phyloP scores from a whole-genome alignment of 495 filamentous ascomycete genomes.

The Chaetomium cochliodes region DNA sequence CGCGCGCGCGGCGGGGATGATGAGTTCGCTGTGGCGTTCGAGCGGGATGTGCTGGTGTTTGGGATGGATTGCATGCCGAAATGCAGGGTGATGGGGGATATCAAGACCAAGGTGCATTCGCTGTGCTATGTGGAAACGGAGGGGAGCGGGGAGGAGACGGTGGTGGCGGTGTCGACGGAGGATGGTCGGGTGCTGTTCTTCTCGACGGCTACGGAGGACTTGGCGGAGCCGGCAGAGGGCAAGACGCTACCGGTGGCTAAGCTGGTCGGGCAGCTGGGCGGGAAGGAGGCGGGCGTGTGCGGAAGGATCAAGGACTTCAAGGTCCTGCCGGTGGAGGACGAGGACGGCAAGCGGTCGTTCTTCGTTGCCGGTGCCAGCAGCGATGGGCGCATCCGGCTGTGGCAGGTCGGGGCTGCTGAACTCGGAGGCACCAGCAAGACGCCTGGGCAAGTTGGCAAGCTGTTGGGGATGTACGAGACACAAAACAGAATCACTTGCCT shows the following conservation, averaged over 20 bases:
- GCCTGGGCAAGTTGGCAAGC: slow-evolving; percentile 60
- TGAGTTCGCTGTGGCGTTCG: slow-evolving; percentile 85
- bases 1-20: slow-evolving; percentile 59
- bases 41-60: slow-evolving; percentile 80
- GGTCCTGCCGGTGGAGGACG: slow-evolving; percentile 51
- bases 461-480: slow-evolving; percentile 80
- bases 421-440: slow-evolving; percentile 35
- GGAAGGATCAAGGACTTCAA: slow-evolving; percentile 88
- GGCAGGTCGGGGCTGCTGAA: slow-evolving; percentile 55
- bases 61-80: slow-evolving; percentile 82
- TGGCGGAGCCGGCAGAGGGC: slow-evolving; percentile 25
- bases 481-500: slow-evolving; percentile 88
- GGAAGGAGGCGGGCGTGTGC: slow-evolving; percentile 60
- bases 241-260: slow-evolving; percentile 49
- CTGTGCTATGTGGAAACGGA: slow-evolving; percentile 63
- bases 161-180: slow-evolving; percentile 84
- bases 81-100: slow-evolving; percentile 64
- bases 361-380: slow-evolving; percentile 75
- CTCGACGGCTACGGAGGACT: slow-evolving; percentile 53
- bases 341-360: slow-evolving; percentile 43
- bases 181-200: slow-evolving; percentile 89
- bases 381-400: slow-evolving; percentile 77
- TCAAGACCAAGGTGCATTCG: slow-evolving; percentile 77
- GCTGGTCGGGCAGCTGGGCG: slow-evolving; percentile 74
- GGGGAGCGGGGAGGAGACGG: slow-evolving; percentile 44